Conservation (phyloP, 306 rosid species). For the Prinsepia uniflora region DNA sequence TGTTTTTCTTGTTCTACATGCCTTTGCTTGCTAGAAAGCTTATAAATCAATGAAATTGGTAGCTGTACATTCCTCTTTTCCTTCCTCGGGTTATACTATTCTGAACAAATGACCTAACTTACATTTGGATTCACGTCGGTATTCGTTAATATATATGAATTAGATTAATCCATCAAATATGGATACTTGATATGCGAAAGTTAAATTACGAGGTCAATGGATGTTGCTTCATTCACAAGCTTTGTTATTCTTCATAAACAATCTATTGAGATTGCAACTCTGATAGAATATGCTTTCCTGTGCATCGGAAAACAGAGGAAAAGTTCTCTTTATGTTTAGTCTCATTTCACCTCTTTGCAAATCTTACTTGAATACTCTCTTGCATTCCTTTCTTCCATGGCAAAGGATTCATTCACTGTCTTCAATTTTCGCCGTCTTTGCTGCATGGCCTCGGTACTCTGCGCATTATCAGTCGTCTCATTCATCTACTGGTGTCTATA, state of each 20-base stretch:
- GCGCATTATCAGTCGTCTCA: conserved; percentile 37
- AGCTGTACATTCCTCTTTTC: not conserved
- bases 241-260: conserved; percentile 11
- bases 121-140: no score
- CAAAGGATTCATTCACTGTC: conserved; percentile 29
- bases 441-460: conserved; percentile 28
- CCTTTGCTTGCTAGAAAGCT: conserved; percentile 49
- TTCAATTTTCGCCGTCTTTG: conserved; percentile 38
- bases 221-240: conserved; percentile 28
- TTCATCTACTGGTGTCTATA: conserved; percentile 44
- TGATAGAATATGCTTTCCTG: conserved; percentile 2
- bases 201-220: conserved; percentile 14
- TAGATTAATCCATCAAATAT: not conserved
- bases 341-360: not conserved
- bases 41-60: not conserved
- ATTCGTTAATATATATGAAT: not conserved
- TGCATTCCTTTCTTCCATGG: conserved; percentile 41
- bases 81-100: not conserved
- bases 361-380: not conserved
- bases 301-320: conserved; percentile 10
- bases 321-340: not conserved
- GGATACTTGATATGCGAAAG: not conserved
- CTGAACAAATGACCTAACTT: no score
- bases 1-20: conserved; percentile 58
- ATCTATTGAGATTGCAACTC: conserved; percentile 13